These are phyloP conservation scores for Trypanosomatidae sp. DNA, from an alignment of 208 protist species.

Conservation along the genomic window DNA sequence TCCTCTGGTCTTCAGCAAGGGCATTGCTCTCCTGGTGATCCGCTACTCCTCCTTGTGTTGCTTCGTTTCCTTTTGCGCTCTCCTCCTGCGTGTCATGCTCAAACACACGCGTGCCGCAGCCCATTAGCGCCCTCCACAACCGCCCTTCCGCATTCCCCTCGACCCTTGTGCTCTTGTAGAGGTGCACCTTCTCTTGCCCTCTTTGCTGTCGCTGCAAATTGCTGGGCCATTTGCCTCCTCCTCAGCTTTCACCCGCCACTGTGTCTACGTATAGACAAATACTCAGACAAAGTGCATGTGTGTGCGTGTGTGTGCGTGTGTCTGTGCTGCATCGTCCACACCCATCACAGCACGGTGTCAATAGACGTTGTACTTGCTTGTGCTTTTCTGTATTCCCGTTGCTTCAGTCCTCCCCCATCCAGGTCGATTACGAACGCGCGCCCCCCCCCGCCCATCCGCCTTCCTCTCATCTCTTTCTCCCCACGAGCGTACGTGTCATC, in stretches of 20 bases:
- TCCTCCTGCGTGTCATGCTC: not conserved
- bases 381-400: constrained; percentile 19
- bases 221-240: not conserved
- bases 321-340: not conserved
- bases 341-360: not conserved
- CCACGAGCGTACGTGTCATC: no score
- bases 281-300: not conserved
- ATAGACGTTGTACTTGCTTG: not conserved
- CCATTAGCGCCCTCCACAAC: not conserved
- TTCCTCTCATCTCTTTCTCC: not conserved
- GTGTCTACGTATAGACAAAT: not conserved
- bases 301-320: not conserved
- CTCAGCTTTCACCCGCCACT: not conserved
- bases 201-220: not conserved
- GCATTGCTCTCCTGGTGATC: no score
- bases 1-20: no score
- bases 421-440: no score
- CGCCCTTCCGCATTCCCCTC: not conserved
- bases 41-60: not conserved
- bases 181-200: not conserved
- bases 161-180: no score
- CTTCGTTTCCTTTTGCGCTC: not conserved
- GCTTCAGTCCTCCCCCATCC: not conserved
- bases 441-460: no score
- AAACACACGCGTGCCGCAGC: not conserved